These are phyloP conservation scores for Lipomyces sp. DNA, from an alignment of 805 yeast genomes.

Conservation along the genomic window DNA sequence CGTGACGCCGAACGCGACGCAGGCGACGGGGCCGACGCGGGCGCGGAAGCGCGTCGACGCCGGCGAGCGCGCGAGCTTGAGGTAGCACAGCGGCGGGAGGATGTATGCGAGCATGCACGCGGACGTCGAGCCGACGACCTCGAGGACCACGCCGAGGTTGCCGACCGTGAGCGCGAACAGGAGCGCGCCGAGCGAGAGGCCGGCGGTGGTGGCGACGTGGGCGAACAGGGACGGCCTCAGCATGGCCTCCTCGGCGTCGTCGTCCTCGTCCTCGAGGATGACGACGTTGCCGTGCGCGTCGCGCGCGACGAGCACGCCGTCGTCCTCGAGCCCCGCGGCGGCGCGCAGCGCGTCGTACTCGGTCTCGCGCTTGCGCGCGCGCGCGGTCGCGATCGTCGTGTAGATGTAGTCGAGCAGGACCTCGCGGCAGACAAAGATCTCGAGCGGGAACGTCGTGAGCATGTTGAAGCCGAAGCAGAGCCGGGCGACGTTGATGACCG, in stretches of 20 bases:
- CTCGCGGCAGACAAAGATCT: conserved; percentile 84
- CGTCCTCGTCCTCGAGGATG: background rate
- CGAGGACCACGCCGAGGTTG: conserved; percentile 82
- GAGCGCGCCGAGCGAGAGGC: conserved; percentile 67
- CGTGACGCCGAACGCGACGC: conserved; percentile 66
- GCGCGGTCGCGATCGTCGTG: conserved; percentile 4
- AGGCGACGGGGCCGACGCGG: conserved; percentile 55
- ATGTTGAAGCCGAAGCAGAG: conserved; percentile 88
- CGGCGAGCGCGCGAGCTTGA: conserved; percentile 53
- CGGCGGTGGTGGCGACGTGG: conserved; percentile 64
- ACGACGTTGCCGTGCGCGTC: too few species aligned
- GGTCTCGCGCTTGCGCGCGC: too few species aligned
- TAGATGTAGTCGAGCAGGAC: conserved; percentile 63
- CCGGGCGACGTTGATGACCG: conserved; percentile 78
- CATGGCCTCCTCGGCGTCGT: background rate
- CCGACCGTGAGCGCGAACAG: conserved; percentile 71
- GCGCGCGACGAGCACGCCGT: too few species aligned
- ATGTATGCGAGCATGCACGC: conserved; percentile 92
- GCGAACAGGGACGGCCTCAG: conserved; percentile 10
- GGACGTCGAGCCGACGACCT: conserved; percentile 87
- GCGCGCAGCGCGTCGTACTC: too few species aligned
- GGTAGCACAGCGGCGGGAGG: conserved; percentile 79
- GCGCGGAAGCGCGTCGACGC: conserved; percentile 30
- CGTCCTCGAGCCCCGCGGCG: too few species aligned
- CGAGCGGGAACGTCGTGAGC: conserved; percentile 89